Base-by-base conservation (phyloP, 2,329 filamentous ascomycete species). In the Didymella exigua region DNA sequence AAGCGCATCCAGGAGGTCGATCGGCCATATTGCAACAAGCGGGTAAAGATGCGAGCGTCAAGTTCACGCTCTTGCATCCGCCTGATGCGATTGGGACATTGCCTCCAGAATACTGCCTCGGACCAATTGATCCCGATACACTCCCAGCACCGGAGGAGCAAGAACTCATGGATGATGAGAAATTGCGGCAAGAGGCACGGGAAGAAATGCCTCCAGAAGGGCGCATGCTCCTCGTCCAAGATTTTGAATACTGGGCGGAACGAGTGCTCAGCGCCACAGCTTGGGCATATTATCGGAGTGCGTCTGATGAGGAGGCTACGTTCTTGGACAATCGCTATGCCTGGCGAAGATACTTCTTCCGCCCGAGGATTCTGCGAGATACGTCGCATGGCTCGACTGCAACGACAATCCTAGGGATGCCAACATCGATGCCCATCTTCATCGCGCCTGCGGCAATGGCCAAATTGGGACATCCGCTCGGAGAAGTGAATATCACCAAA, bases 381-480 rank as follows among this genome's bases (percentile, higher is more conserved):
- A 49, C 47, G 11, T 49, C 47, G 3, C 13, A 43, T 23, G 47
- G 47, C 30, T 49, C 47, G 5, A 49, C 47, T 16, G 37, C 37
- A 11, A 49, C 47, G 9, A 29, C 37, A 10, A 42, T 49, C 13
- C n/a, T 49, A 7, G 47, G 47, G 1, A 49, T 49, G 1, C 37
- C 47, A 10, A 42, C 47, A 16, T 34, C 37, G 13, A 43, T 49
- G 47, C 47, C 47, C 9, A 29, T 49, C 21, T 49, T 49, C 23
- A 49, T 49, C n/a, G 47, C 47, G n/a, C 47, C 47, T 8, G 47
- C 47, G 7, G 47, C 47, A 4, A 49, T 49, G 47, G 47, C 47
- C 13, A 49, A 49, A 5, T 7, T 49, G 11, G 47, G 47, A 2
- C 47, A 49, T 34, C 47, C 47, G 4, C 38, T 49, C 16, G 47